Evolutionary conservation across 805 yeast genomes (phyloP), one percentile per base, ranked within the genome.

Genomic region (Starmerella geochares): DNA sequence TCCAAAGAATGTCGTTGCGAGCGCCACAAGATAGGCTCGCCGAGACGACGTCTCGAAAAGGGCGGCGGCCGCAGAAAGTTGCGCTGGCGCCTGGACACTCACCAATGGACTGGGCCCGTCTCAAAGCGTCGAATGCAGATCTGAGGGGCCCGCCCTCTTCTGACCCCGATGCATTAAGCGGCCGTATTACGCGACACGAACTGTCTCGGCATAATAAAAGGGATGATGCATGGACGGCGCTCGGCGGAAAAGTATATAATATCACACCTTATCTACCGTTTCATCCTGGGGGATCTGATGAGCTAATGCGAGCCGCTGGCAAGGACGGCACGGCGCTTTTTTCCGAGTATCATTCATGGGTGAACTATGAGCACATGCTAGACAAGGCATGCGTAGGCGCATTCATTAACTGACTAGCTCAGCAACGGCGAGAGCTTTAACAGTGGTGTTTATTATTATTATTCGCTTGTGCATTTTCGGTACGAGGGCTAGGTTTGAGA

Each of bases 231-330:
- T 90, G 97, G 97, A 82, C 92, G 3, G 78, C 78, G 29, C 72
- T 90, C 7, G 78, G 77, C 39, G 85, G 87, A 3, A 82, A 78
- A 59, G 94, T 90, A 1, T 90, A 84, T 68, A 86, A 88, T 60
- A 71, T 90, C n/a, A 80, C 96, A 0, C 79, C 83, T 11, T 90
- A 92, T 64, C 62, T 92, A 31, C 70, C 76, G 48, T 92, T 80
- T 64, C 98, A 90, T 58, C 98, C 98, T 0, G 98, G 98, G 31
- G 98, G 98, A 1, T 79, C 72, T 3, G 78, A 77, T 6, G 85
- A 86, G 60, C 67, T 90, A 37, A 70, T 85, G 77, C 75, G 78
- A 46, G 77, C 83, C 59, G 92, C 94, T 1, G 96, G 96, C 0
- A 71, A 72, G 45, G 96, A 90, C 62, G 92, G 90, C 1, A 86